phyloP scores from a whole-genome alignment of 345 rosid genomes.

The Anacardium occidentale region DNA sequence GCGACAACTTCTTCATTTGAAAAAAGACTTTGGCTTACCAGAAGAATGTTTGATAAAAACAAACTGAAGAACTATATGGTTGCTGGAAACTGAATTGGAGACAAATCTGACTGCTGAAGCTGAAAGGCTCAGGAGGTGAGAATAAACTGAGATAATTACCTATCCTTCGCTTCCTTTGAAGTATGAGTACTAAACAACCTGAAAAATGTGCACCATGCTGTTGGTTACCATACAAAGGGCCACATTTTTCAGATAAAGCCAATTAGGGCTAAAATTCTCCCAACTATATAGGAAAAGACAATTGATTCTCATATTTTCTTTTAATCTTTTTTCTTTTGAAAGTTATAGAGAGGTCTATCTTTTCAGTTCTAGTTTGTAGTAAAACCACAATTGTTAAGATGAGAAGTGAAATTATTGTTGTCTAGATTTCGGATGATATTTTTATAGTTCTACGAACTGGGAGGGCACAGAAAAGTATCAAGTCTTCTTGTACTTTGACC shows the following conservation, averaged over 20 bases:
- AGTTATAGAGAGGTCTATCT: not conserved
- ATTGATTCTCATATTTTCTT: not conserved
- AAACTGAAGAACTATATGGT: constrained; percentile 22
- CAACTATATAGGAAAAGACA: not conserved
- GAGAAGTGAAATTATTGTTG: not conserved
- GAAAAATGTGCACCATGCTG: not conserved
- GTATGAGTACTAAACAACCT: not conserved
- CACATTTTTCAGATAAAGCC: not conserved
- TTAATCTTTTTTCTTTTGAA: not conserved
- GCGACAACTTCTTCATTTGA: constrained; percentile 34
- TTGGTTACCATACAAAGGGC: not conserved
- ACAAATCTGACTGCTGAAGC: not conserved
- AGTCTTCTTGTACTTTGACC: no score
- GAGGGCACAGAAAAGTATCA: no score
- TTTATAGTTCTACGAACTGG: no score
- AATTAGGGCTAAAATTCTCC: no score
- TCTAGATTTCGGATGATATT: no score
- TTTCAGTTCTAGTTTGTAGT: not conserved
- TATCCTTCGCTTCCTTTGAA: not conserved
- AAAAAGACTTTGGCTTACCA: constrained; percentile 68
- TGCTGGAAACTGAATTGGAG: not conserved
- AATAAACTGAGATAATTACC: not conserved
- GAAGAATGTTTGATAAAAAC: constrained; percentile 53
- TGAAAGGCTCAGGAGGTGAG: not conserved
- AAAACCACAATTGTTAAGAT: not conserved